Evolutionary conservation across 2,329 filamentous ascomycete genomes (phyloP).

Genomic region (Furcasterigmium sp.): DNA sequence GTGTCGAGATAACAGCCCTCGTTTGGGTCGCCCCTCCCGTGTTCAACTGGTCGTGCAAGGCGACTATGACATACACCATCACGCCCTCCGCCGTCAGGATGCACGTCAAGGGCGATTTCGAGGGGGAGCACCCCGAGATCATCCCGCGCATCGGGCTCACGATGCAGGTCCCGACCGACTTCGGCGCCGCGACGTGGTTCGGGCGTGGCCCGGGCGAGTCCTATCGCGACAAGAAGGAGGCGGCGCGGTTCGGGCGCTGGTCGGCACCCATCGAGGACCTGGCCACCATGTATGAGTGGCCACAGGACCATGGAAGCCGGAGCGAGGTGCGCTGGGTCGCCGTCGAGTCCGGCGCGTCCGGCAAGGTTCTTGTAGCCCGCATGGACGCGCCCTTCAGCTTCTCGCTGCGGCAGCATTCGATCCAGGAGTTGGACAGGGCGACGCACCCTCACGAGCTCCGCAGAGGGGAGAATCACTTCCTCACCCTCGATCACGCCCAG

Average conservation of each 20-base stretch:
- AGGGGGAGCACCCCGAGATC: conserved; percentile 19
- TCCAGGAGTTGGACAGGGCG: conserved; percentile 28
- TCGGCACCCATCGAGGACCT: conserved; percentile 30
- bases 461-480: conserved; percentile 29
- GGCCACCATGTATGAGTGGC: conserved; percentile 43
- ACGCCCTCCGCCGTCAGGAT: conserved; percentile 26
- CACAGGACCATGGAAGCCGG: conserved; percentile 48
- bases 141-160: conserved; percentile 44
- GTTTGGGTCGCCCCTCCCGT: conserved; percentile 39
- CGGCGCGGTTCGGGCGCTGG: conserved; percentile 34
- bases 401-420: conserved; percentile 35
- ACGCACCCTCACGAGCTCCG: conserved; percentile 42
- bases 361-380: background rate
- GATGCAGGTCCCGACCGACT: conserved; percentile 24
- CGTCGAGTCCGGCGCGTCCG: background rate
- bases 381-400: conserved; percentile 23
- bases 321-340: conserved; percentile 41
- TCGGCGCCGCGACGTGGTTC: conserved; percentile 34
- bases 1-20: conserved; percentile 5
- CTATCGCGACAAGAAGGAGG: conserved; percentile 45
- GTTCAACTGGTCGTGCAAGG: conserved; percentile 34
- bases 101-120: conserved; percentile 25
- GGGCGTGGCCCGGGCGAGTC: conserved; percentile 46
- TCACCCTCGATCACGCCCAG: conserved; percentile 35
- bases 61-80: conserved; percentile 33